A percentile compares a stretch with the other conserved stretches of the same genome.
Conservation (phyloP, 2,329 filamentous ascomycete species). For the Arthrobotrys musiformis region DNA sequence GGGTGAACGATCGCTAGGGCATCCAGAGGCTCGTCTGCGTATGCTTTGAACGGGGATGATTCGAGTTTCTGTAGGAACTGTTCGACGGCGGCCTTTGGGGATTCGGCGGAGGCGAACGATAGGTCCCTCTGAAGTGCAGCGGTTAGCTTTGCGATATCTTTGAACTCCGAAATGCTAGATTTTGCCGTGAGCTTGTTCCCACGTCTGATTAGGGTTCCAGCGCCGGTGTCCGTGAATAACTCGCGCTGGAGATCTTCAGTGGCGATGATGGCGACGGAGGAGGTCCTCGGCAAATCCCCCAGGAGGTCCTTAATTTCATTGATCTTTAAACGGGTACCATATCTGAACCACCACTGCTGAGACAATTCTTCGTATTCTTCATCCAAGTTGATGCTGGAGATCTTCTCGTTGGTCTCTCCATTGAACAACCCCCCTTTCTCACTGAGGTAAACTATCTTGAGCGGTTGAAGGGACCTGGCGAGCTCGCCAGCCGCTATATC, state of each 20-base stretch:
- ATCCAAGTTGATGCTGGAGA: conserved; percentile 95
- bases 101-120: conserved; percentile 74
- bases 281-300: conserved; percentile 86
- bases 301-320: conserved; percentile 95
- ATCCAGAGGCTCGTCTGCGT: conserved; percentile 94
- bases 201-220: conserved; percentile 88
- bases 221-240: conserved; percentile 93
- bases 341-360: conserved; percentile 92
- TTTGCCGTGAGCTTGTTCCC: conserved; percentile 88
- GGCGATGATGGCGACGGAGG: conserved; percentile 96
- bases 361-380: conserved; percentile 95
- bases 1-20: conserved; percentile 89
- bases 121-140: conserved; percentile 79
- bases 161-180: conserved; percentile 77
- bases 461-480: conserved; percentile 84
- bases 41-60: conserved; percentile 84
- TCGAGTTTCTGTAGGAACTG: conserved; percentile 83
- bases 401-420: conserved; percentile 91
- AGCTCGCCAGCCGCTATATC: conserved; percentile 96
- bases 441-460: conserved; percentile 98
- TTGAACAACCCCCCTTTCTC: conserved; percentile 98
- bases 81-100: conserved; percentile 79
- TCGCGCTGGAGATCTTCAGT: conserved; percentile 96
- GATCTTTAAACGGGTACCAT: conserved; percentile 95
- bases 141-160: conserved; percentile 80